A percentile compares a stretch with the other conserved stretches of the same genome.
Evolutionary conservation across 1,139 yeast genomes (phyloP).

Genomic region (Yamadazyma conglobata): DNA sequence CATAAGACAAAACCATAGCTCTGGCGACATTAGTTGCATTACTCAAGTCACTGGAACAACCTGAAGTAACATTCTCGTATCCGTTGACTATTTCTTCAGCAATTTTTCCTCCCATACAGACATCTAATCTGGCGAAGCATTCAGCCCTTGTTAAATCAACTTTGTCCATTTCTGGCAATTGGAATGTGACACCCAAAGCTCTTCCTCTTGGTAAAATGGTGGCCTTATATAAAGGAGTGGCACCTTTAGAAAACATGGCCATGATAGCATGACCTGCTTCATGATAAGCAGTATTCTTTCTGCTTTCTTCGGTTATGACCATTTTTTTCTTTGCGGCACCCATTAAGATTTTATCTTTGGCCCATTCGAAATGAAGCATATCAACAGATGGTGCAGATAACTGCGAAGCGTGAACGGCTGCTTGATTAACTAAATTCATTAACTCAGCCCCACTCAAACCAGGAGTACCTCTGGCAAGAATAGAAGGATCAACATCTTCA

Average conservation of each 20-base stretch:
- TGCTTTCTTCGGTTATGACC: slow-evolving; percentile 94
- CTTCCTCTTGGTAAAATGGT: slow-evolving; percentile 96
- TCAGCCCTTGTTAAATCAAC: slow-evolving; percentile 88
- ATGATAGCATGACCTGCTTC: slow-evolving; percentile 99
- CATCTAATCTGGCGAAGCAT: slow-evolving; percentile 88
- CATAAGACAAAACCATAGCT: slow-evolving; percentile 95
- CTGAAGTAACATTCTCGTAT: slow-evolving; percentile 86
- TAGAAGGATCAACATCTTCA: slow-evolving; percentile 78
- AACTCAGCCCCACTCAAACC: slow-evolving; percentile 97
- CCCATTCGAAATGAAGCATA: slow-evolving; percentile 96
- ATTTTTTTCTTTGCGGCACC: slow-evolving; percentile 97
- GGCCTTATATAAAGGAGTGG: slow-evolving; percentile 93
- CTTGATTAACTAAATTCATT: slow-evolving; percentile 93
- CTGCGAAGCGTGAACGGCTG: slow-evolving; percentile 96
- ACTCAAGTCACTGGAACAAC: slow-evolving; percentile 87
- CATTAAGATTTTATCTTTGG: slow-evolving; percentile 94
- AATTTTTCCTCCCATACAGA: slow-evolving; percentile 98
- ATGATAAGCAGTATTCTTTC: slow-evolving; percentile 93
- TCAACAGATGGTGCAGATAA: slow-evolving; percentile 86
- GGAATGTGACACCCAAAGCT: slow-evolving; percentile 95
- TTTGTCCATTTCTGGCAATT: slow-evolving; percentile 97
- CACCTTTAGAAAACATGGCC: slow-evolving; percentile 95
- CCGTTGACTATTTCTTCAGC: slow-evolving; percentile 96
- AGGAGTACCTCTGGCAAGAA: slow-evolving; percentile 95
- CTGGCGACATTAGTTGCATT: slow-evolving; percentile 91